Evolutionary conservation across 208 protist genomes (phyloP), one percentile per base, ranked within the genome.

Genomic region (Borovskyia barvae): DNA sequence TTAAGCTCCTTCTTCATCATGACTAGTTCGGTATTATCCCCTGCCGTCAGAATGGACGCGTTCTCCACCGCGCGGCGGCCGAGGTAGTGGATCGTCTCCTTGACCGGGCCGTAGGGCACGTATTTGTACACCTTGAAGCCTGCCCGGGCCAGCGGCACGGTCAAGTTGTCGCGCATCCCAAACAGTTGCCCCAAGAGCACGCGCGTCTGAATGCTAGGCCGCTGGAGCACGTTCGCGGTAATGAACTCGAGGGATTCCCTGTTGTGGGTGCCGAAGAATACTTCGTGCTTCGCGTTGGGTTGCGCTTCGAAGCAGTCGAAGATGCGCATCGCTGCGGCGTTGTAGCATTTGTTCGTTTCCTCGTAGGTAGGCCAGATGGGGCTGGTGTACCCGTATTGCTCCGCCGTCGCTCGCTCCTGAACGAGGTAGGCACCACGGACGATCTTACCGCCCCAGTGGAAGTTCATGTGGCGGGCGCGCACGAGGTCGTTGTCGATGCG

Each of bases 401-500:
- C 43, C 15, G 90, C 82, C 12, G 85, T 84, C 37, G 80, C 70
- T 24, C 87, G 65, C 69, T 97, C 94, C 63, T 94, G 87, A 19
- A 84, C 55, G 80, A 98, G 95, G 78, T 99, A 99, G 19, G 97
- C 97, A 12, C 97, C 97, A 47, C 97, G 90, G 22, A 99, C 97
- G 28, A 98, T 75, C 80, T 99, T 99, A 49, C 87, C 91, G 9
- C 82, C 97, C 81, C 97, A 98, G 25, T 86, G 59, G 68, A 80
- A 98, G 43, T 79, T 84, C 45, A 91, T 70, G 22, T 82, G 62
- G 41, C 79, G 65, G 2, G 92, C 77, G 17, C 85, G 78, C 20
- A 84, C 77, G 11, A 98, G 80, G 57, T 98, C 97, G 46, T 90
- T 92, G 33, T 67, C 54, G 35, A 98, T 67, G 53, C 91, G 84